Percentiles rank a stretch among this genome's conserved stretches.
phyloP scores from a whole-genome alignment of 1,284 basidiomycete species.

The Irpex sp. region DNA sequence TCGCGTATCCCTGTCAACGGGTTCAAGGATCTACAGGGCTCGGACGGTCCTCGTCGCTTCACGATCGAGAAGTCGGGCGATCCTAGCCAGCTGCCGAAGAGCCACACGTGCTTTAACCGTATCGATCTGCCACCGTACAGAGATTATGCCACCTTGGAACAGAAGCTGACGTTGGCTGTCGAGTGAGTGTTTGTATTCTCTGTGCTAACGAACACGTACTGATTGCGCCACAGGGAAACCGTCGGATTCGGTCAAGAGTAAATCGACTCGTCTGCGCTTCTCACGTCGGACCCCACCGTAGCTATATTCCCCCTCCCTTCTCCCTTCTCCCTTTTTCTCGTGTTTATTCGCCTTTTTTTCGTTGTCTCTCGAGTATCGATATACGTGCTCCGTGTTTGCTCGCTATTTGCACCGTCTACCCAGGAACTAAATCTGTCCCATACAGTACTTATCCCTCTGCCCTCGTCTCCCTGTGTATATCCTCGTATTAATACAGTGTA shows the following conservation, averaged over 20 bases:
- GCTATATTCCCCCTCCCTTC: not conserved
- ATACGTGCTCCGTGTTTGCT: not conserved
- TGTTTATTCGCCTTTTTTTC: not conserved
- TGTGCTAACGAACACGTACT: constrained; percentile 9
- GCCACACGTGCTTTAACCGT: constrained; percentile 90
- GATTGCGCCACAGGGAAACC: constrained; percentile 33
- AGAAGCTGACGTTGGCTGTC: constrained; percentile 87
- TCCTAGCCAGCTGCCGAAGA: constrained; percentile 84
- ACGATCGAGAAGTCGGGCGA: constrained; percentile 98
- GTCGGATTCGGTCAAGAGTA: constrained; percentile 44
- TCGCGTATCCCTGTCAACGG: constrained; percentile 85
- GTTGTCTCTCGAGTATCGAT: not conserved
- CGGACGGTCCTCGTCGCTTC: constrained; percentile 92
- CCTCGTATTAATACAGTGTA: not conserved
- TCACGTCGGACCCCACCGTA: not conserved
- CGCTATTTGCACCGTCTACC: not conserved
- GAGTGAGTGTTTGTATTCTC: constrained; percentile 53
- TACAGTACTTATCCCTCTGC: not conserved
- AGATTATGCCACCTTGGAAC: constrained; percentile 86
- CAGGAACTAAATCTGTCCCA: not conserved
- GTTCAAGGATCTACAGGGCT: constrained; percentile 98
- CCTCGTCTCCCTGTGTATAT: not conserved
- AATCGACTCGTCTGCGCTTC: not conserved
- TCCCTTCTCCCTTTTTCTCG: not conserved
- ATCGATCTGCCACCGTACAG: constrained; percentile 91